Percentiles rank a stretch among this genome's conserved stretches.
Evolutionary conservation across 345 rosid species (phyloP).

Genomic region (Hibiscus trionum): DNA sequence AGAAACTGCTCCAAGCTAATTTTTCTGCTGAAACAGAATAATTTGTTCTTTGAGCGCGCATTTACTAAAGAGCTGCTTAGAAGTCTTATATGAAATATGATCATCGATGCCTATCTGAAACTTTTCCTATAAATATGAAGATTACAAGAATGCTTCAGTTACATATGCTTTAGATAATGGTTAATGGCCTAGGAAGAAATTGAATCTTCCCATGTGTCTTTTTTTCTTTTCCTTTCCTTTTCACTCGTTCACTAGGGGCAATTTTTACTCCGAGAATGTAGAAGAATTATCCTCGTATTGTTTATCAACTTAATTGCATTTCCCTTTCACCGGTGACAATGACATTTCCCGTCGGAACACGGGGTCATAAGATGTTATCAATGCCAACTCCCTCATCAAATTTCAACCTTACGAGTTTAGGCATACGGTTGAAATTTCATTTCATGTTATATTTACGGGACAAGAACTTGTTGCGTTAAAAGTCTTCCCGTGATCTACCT

Average conservation of each 20-base stretch:
- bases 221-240: too few relatives aligned
- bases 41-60: background rate
- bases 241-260: background rate
- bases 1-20: background rate
- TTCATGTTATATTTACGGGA: background rate
- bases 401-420: background rate
- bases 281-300: background rate
- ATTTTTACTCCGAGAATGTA: background rate
- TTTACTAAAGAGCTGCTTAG: too few relatives aligned
- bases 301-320: too few relatives aligned
- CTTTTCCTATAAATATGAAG: too few relatives aligned
- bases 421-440: background rate
- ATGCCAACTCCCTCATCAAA: background rate
- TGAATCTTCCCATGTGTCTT: background rate
- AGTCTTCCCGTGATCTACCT: background rate
- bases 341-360: background rate
- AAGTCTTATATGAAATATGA: background rate
- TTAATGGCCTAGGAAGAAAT: background rate
- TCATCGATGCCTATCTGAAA: background rate
- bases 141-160: background rate
- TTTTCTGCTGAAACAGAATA: background rate
- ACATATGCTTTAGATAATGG: background rate
- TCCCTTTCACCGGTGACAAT: background rate
- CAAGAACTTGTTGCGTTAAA: background rate
- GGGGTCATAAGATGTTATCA: background rate